A percentile compares a stretch with the other conserved stretches of the same genome.
Evolutionary conservation across 768 basidiomycete species (phyloP).

Genomic region (Dentipellis fragilis): DNA sequence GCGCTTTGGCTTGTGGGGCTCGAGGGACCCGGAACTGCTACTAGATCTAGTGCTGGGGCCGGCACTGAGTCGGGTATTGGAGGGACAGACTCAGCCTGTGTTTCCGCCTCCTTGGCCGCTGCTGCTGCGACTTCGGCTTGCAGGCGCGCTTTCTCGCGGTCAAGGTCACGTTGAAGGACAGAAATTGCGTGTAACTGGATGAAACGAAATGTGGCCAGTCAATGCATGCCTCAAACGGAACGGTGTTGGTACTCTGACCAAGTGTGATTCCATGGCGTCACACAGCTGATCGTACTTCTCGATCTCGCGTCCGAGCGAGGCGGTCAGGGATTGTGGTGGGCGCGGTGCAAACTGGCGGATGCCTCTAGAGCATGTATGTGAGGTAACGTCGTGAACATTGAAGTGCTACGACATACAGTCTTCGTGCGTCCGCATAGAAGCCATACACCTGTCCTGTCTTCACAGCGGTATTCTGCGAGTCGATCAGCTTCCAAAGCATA

Average conservation of each 20-base stretch:
- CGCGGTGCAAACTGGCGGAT: slow-evolving; percentile 45
- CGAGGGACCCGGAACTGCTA: background rate
- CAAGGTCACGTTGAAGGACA: slow-evolving; percentile 60
- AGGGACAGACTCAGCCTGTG: slow-evolving; percentile 6
- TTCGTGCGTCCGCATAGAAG: slow-evolving; percentile 56
- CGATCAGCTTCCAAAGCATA: background rate
- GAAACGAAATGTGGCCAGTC: background rate
- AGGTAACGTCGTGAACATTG: background rate
- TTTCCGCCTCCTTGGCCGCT: slow-evolving; percentile 20
- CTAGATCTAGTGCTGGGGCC: background rate
- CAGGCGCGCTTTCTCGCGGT: slow-evolving; percentile 26
- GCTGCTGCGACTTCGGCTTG: slow-evolving; percentile 27
- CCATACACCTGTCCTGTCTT: slow-evolving; percentile 64
- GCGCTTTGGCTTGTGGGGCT: background rate
- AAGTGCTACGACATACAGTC: slow-evolving; percentile 39
- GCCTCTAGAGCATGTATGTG: slow-evolving; percentile 27
- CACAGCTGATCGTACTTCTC: slow-evolving; percentile 76
- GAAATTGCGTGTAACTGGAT: slow-evolving; percentile 59
- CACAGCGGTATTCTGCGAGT: slow-evolving; percentile 44
- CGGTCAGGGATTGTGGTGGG: slow-evolving; percentile 57
- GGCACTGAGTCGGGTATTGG: background rate
- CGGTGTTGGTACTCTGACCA: slow-evolving; percentile 31
- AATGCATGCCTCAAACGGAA: slow-evolving; percentile 15
- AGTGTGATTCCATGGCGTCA: slow-evolving; percentile 63
- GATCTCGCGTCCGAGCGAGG: slow-evolving; percentile 60